Percentiles rank a stretch among this genome's conserved stretches.
These are phyloP conservation scores for Ramalina peruviana DNA, from an alignment of 495 filamentous ascomycete species.

Conservation along the genomic window DNA sequence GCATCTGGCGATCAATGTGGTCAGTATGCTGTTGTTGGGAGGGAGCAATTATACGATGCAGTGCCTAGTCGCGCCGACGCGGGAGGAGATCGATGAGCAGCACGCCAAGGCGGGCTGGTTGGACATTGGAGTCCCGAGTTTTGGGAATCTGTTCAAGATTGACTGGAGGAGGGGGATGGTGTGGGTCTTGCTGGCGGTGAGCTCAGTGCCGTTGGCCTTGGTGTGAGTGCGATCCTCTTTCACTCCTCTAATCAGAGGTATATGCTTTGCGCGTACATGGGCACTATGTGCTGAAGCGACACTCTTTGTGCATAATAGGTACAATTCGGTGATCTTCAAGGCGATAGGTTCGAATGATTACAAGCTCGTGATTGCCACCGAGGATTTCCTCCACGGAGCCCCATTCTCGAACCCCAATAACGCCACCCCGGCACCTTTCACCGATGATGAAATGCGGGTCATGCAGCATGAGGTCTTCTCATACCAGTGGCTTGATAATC, in stretches of 20 bases:
- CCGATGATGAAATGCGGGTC: not conserved
- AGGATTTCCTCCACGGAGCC: constrained; percentile 13
- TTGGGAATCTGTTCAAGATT: constrained; percentile 21
- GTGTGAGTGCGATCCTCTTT: constrained; percentile 15
- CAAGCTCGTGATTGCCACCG: constrained; percentile 19
- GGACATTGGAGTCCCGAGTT: constrained; percentile 27
- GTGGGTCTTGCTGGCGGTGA: constrained; percentile 8
- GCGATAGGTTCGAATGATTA: constrained; percentile 26
- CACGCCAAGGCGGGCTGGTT: constrained; percentile 24
- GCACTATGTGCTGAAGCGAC: not conserved
- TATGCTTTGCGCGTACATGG: not conserved
- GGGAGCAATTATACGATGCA: constrained; percentile 34
- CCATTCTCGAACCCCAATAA: not conserved
- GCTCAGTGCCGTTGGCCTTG: constrained; percentile 14
- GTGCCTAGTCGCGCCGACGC: constrained; percentile 24
- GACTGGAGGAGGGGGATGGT: not conserved
- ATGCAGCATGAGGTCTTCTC: not conserved
- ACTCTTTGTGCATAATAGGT: constrained; percentile 13
- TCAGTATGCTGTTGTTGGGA: constrained; percentile 23
- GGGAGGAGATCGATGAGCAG: constrained; percentile 24
- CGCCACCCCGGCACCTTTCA: not conserved
- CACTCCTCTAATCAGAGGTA: constrained; percentile 16
- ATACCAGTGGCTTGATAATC: not conserved
- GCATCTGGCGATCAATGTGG: constrained; percentile 24
- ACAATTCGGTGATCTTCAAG: constrained; percentile 29